These are phyloP conservation scores for Neoboletus magnificus DNA, from an alignment of 768 basidiomycete genomes.

Conservation along the genomic window DNA sequence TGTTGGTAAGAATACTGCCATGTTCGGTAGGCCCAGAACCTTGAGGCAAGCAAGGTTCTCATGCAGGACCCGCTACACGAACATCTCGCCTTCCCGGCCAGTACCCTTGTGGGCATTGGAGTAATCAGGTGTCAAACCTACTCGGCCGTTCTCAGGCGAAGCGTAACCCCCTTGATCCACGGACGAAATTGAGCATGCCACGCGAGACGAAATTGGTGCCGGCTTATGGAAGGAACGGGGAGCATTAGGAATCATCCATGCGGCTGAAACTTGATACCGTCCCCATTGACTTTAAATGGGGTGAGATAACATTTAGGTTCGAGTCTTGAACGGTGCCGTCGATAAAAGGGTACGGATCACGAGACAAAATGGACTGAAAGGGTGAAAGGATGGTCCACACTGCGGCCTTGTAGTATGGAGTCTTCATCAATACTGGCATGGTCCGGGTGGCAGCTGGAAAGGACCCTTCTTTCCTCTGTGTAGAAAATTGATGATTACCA, in stretches of 20 bases:
- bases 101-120: conserved; percentile 6
- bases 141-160: conserved; percentile 14
- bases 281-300: neutral
- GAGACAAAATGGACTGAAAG: neutral
- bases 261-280: neutral
- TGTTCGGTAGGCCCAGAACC: conserved; percentile 17
- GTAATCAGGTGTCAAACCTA: conserved; percentile 3
- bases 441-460: neutral
- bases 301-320: neutral
- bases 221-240: neutral
- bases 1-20: conserved; percentile 11
- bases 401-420: neutral
- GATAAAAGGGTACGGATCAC: conserved; percentile 1
- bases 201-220: conserved; percentile 1
- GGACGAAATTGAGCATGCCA: neutral
- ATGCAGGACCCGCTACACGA: conserved; percentile 19
- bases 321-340: too few relatives aligned
- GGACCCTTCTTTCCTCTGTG: neutral
- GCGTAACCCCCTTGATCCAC: conserved; percentile 3
- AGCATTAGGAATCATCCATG: neutral
- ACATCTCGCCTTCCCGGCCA: conserved; percentile 1
- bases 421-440: neutral
- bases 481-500: neutral
- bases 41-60: conserved; percentile 12
- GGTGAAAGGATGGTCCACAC: neutral